Conservation (phyloP, 192 early-diverging fungal species). For the Coemansia sp. region DNA sequence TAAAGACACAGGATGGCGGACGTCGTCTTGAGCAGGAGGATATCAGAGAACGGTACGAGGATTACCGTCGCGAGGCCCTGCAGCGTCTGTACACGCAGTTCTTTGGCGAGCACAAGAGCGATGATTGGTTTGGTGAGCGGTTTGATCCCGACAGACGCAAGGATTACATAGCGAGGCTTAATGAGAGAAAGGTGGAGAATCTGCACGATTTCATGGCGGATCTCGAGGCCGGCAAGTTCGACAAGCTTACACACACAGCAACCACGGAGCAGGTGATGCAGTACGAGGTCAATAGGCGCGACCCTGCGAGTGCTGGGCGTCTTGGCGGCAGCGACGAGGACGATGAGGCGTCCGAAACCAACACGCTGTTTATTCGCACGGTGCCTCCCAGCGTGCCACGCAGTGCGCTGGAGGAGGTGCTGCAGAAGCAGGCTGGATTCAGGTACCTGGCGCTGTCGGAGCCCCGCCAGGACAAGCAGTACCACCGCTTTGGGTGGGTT, state of each 20-base stretch:
- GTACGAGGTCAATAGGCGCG: conserved; percentile 45
- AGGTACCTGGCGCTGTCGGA: conserved; percentile 83
- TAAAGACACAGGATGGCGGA: conserved; percentile 59
- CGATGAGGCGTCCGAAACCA: conserved; percentile 37
- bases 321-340: conserved; percentile 44
- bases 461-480: conserved; percentile 79
- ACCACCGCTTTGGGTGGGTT: conserved; percentile 91
- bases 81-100: conserved; percentile 69
- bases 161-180: conserved; percentile 56
- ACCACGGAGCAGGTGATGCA: conserved; percentile 49
- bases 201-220: conserved; percentile 64
- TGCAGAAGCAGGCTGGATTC: conserved; percentile 72
- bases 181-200: conserved; percentile 57
- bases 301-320: conserved; percentile 25
- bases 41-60: conserved; percentile 70
- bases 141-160: conserved; percentile 79
- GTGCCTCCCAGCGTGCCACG: conserved; percentile 71
- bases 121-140: conserved; percentile 92
- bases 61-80: conserved; percentile 80
- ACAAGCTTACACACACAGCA: conserved; percentile 51
- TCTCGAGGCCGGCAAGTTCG: conserved; percentile 71
- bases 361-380: conserved; percentile 78
- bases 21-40: conserved; percentile 76
- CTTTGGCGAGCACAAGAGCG: conserved; percentile 72
- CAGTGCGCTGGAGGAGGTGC: conserved; percentile 63